These are phyloP conservation scores for Cystoisospora suis DNA, from an alignment of 169 alveolate genomes.

Conservation along the genomic window DNA sequence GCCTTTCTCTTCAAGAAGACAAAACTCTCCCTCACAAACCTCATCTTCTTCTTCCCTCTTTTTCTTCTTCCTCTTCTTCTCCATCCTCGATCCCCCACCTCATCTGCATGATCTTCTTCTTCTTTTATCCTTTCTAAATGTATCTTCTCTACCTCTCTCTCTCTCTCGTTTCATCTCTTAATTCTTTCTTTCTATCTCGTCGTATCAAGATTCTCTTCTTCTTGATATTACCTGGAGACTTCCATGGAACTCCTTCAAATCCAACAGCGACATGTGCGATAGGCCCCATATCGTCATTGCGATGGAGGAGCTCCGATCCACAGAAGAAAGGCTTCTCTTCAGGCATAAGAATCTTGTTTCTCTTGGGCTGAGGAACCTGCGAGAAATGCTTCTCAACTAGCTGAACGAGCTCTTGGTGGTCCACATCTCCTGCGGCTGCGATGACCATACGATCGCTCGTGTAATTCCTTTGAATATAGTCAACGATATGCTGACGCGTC, in stretches of 20 bases:
- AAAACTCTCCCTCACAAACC: background rate
- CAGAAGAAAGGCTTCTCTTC: constrained; percentile 62
- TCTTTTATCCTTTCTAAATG: background rate
- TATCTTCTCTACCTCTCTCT: background rate
- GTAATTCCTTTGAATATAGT: constrained; percentile 89
- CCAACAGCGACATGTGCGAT: constrained; percentile 90
- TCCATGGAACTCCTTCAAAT: constrained; percentile 93
- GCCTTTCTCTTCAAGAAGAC: too few species aligned
- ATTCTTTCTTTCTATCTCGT: too few species aligned
- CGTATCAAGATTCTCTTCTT: too few species aligned
- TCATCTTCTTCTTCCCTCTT: background rate
- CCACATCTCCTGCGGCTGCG: constrained; percentile 58
- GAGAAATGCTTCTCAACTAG: constrained; percentile 55
- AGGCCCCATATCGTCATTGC: constrained; percentile 84
- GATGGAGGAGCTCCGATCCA: constrained; percentile 64
- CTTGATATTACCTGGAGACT: constrained; percentile 89
- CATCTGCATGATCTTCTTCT: background rate
- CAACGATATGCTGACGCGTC: constrained; percentile 85
- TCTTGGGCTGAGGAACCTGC: constrained; percentile 8
- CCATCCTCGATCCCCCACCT: background rate
- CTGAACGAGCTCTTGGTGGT: constrained; percentile 55
- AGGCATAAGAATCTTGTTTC: constrained; percentile 11
- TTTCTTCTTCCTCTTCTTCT: background rate
- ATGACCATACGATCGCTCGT: constrained; percentile 89
- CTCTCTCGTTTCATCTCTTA: background rate